Base-by-base conservation (phyloP, 2,329 filamentous ascomycete genomes). In the Teratosphaeria nubilosa region DNA sequence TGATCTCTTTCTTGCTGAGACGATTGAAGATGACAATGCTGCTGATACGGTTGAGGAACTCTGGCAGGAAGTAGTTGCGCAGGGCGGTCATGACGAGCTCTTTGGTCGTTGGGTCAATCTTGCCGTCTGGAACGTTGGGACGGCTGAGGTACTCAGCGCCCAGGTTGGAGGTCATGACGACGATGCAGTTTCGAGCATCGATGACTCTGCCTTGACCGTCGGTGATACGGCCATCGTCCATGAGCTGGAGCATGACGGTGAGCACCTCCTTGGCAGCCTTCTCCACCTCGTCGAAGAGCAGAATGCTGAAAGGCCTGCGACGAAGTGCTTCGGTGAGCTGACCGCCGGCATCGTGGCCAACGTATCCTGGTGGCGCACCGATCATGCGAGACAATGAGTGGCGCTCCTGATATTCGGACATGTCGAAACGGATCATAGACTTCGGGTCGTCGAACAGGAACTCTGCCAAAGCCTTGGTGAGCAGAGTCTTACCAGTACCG, bases 321-420 rank as follows among this genome's bases (percentile, higher is more conserved):
- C 94, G 90, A 22, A 99, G 86, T 27, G 88, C 88, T 77, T 99
- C 94, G 0, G 94, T 99, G 56, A 99, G 83, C 73, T 99, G 94
- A 56, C 94, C 94, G 66, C 94, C 94, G 32, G 94, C 85, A 69
- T 99, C 94, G 72, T 99, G 92, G 16, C 94, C 94, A 60, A 99
- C 91, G 66, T 99, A 99, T 63, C 94, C 94, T 4, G 94, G 94
- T 22, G 94, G 94, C 22, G 94, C 91, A 72, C 94, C 94, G 66
- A 99, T 99, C 90, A 99, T 96, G 60, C 94, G 86, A 72, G 90
- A 95, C 14, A 99, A 83, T 0, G 92, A 88, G 73, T 99, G 94
- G 5, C 92, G 87, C 75, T 99, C 94, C 75, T 99, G 95, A 74
- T 99, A 99, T 75, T 99, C 94, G 5, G 92, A 97, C 94, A 99